A percentile compares a stretch with the other conserved stretches of the same genome.
Evolutionary conservation across 2,329 filamentous ascomycete species (phyloP).

Genomic region (Aspergillus fischeri): DNA sequence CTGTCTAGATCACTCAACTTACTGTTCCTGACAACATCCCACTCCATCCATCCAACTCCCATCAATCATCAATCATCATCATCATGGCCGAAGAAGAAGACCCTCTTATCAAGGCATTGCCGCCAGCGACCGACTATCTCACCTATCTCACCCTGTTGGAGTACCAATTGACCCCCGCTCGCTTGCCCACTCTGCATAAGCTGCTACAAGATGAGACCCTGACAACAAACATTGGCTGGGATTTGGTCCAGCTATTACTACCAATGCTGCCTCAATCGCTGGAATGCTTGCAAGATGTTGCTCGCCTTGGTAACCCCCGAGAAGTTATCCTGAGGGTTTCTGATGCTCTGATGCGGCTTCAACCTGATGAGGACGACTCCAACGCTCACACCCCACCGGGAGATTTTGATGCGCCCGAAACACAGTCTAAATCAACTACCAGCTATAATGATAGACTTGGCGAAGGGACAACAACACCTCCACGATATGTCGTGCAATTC

Average conservation of each 20-base stretch:
- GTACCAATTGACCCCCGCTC: slow-evolving; percentile 58
- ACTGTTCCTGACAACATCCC: background rate
- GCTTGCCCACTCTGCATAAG: slow-evolving; percentile 54
- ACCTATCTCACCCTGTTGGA: slow-evolving; percentile 65
- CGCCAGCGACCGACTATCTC: slow-evolving; percentile 60
- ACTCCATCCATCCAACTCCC: background rate
- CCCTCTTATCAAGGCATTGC: slow-evolving; percentile 56
- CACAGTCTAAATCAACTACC: slow-evolving; percentile 9
- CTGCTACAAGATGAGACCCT: slow-evolving; percentile 59
- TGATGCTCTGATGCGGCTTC: slow-evolving; percentile 55
- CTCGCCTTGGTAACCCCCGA: slow-evolving; percentile 58
- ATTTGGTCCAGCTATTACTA: slow-evolving; percentile 58
- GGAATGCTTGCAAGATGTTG: slow-evolving; percentile 59
- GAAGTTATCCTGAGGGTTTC: slow-evolving; percentile 63
- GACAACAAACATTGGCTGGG: slow-evolving; percentile 63
- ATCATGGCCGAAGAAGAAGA: slow-evolving; percentile 33
- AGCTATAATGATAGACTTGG: slow-evolving; percentile 16
- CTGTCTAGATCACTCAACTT: background rate
- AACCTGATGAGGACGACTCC: slow-evolving; percentile 39
- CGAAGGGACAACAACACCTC: slow-evolving; percentile 11
- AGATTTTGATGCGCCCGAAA: background rate
- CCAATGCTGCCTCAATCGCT: slow-evolving; percentile 56
- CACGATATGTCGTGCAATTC: slow-evolving; percentile 36
- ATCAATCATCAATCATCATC: background rate
- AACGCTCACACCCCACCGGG: background rate